phyloP scores from a whole-genome alignment of 495 filamentous ascomycete species.

The Aspergillus heteromorphus region DNA sequence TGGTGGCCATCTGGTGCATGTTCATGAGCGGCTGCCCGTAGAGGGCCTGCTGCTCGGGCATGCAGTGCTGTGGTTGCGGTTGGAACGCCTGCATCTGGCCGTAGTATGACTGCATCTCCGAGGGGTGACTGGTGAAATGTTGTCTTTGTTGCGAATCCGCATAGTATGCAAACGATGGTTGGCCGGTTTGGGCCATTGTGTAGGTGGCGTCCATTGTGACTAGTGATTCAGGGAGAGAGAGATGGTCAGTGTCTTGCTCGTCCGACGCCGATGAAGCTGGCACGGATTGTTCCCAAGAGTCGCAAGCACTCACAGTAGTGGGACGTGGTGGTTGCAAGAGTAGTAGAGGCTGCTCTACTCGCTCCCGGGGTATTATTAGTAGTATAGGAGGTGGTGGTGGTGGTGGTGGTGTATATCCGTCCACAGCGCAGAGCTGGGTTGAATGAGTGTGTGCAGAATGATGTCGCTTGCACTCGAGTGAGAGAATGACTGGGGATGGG shows the following conservation, averaged over 20 bases:
- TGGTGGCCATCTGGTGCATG: slow-evolving; percentile 63
- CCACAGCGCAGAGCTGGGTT: slow-evolving; percentile 5
- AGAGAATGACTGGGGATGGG: slow-evolving; percentile 16
- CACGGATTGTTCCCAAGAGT: background rate
- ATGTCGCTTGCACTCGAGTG: slow-evolving; percentile 13
- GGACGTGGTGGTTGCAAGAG: slow-evolving; percentile 3
- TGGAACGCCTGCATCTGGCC: slow-evolving; percentile 40
- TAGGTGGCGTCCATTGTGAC: slow-evolving; percentile 55
- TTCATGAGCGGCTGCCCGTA: slow-evolving; percentile 56
- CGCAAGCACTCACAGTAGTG: slow-evolving; percentile 15
- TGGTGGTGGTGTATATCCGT: slow-evolving; percentile 6
- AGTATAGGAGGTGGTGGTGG: slow-evolving; percentile 13
- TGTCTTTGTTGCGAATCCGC: slow-evolving; percentile 68
- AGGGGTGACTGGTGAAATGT: slow-evolving; percentile 75
- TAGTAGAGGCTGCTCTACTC: slow-evolving; percentile 11
- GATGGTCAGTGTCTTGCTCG: background rate
- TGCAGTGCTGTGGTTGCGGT: slow-evolving; percentile 32
- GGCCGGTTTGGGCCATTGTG: slow-evolving; percentile 55
- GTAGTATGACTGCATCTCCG: slow-evolving; percentile 43
- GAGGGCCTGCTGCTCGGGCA: slow-evolving; percentile 30
- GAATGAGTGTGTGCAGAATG: slow-evolving; percentile 25
- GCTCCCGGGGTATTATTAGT: slow-evolving; percentile 15
- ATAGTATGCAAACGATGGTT: slow-evolving; percentile 88
- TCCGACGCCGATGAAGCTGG: background rate
- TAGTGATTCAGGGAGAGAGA: background rate